Evolutionary conservation across 78 protist species (phyloP).

Genomic region (Trichosphaerium sp.): DNA sequence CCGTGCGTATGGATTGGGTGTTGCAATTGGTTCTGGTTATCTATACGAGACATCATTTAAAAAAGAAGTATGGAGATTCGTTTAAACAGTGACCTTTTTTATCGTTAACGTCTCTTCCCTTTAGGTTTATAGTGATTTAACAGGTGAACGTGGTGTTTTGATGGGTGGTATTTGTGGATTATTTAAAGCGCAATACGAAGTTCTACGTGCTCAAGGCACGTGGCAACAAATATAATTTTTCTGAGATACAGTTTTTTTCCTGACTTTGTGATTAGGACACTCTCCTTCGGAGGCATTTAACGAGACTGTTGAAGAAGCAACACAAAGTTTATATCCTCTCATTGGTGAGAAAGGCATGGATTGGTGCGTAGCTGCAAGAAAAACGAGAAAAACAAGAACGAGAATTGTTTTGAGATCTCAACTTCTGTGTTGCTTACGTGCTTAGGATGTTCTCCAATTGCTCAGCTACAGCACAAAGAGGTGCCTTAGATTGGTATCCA

Average conservation of each 20-base stretch:
- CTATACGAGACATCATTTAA: slow-evolving; percentile 44
- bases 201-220: slow-evolving; percentile 36
- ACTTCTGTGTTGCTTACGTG: no score
- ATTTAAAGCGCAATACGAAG: slow-evolving; percentile 47
- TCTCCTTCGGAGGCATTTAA: slow-evolving; percentile 65
- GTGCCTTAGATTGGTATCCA: slow-evolving; percentile 45
- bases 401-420: no score
- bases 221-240: no score
- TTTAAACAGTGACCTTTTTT: no score
- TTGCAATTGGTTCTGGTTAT: slow-evolving; percentile 46
- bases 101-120: no score
- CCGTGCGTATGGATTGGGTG: slow-evolving; percentile 21
- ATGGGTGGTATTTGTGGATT: slow-evolving; percentile 54
- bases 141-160: slow-evolving; percentile 61
- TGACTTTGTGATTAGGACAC: no score
- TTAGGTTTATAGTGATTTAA: no score
- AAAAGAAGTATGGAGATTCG: slow-evolving; percentile 15
- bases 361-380: no score
- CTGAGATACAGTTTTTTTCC: no score
- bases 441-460: slow-evolving; percentile 65
- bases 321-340: slow-evolving; percentile 49
- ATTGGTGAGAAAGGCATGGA: slow-evolving; percentile 56
- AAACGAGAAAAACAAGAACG: no score
- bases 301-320: slow-evolving; percentile 64
- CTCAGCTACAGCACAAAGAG: slow-evolving; percentile 53